Percentiles rank a stretch among this genome's conserved stretches.
phyloP scores from a whole-genome alignment of 2,329 filamentous ascomycete species.

The Neurospora sp. region DNA sequence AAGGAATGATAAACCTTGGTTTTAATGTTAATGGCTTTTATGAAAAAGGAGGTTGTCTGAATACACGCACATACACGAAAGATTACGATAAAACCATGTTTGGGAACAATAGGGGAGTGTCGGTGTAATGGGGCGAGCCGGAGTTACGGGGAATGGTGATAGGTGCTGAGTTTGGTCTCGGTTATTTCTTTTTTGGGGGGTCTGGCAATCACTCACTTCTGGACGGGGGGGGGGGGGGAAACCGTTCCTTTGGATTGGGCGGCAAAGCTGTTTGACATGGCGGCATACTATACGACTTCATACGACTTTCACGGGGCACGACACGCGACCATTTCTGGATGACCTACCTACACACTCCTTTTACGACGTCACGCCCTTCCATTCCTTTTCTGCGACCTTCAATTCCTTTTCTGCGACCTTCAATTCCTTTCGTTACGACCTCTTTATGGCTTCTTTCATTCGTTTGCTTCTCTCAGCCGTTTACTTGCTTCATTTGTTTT shows the following conservation, averaged over 20 bases:
- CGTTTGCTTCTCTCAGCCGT: neutral
- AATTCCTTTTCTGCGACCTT: neutral
- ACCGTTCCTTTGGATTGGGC: too few species aligned
- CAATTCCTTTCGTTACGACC: neutral
- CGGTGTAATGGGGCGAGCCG: neutral
- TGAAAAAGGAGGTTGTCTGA: neutral
- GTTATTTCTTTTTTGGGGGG: neutral
- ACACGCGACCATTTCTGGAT: neutral
- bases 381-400: neutral
- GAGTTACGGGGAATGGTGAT: neutral
- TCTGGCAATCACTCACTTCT: neutral
- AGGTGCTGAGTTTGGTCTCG: neutral
- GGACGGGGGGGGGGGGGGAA: too few species aligned
- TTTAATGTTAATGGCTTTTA: neutral
- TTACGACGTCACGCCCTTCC: neutral
- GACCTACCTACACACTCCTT: neutral
- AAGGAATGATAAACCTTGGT: slow-evolving; percentile 18
- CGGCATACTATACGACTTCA: neutral
- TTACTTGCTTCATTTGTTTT: neutral
- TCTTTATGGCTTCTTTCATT: neutral
- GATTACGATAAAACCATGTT: neutral
- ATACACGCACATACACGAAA: neutral
- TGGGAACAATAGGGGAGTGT: neutral
- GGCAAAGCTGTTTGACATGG: neutral
- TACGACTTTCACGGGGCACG: neutral